phyloP scores from a whole-genome alignment of 441 rosid species.

The Populus hybrid region DNA sequence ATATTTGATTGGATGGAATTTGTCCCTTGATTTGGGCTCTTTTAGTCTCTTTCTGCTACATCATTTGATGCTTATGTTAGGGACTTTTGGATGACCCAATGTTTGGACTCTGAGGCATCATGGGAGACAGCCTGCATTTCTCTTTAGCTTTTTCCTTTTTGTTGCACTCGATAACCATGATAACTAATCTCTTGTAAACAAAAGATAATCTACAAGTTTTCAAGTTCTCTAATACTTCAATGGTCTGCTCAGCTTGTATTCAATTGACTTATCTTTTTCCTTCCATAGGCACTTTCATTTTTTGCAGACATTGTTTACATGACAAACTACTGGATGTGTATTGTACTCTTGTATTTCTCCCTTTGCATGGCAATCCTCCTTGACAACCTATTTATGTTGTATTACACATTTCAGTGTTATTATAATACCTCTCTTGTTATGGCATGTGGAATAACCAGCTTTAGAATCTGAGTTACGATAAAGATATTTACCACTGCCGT shows the following conservation, averaged over 20 bases:
- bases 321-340: background rate
- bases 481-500: background rate
- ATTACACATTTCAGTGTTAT: background rate
- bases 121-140: background rate
- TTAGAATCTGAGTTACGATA: background rate
- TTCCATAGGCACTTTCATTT: background rate
- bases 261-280: background rate
- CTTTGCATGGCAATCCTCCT: too few relatives aligned
- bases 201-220: background rate
- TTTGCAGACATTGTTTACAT: background rate
- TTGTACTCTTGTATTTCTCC: too few relatives aligned
- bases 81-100: background rate
- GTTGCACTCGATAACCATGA: background rate
- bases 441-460: background rate
- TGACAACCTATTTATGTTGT: background rate
- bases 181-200: background rate
- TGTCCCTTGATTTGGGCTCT: conserved; percentile 4
- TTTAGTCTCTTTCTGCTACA: background rate
- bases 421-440: background rate
- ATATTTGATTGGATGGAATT: background rate
- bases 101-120: background rate
- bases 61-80: background rate
- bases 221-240: background rate
- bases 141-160: background rate
- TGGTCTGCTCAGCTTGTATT: background rate